phyloP scores from a whole-genome alignment of 2,329 filamentous ascomycete species.

The Ophiostoma sp. region DNA sequence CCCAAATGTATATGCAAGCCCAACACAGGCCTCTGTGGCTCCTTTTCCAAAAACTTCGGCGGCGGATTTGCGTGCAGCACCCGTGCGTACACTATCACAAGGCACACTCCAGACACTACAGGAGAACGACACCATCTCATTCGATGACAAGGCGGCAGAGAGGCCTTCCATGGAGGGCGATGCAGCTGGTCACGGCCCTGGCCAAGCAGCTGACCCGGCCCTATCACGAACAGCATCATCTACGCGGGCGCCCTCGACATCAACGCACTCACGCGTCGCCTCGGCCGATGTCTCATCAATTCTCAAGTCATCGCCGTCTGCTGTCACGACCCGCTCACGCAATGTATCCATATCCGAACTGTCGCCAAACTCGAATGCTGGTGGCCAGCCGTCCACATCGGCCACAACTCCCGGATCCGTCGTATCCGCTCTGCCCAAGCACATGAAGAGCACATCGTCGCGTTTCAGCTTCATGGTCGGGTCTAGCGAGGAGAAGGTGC shows the following conservation, averaged over 20 bases:
- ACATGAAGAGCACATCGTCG: slow-evolving; percentile 72
- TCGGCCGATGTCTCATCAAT: slow-evolving; percentile 31
- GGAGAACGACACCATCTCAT: slow-evolving; percentile 26
- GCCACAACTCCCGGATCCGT: slow-evolving; percentile 25
- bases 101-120: slow-evolving; percentile 23
- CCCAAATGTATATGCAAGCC: neutral
- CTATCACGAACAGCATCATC: slow-evolving; percentile 29
- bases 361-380: slow-evolving; percentile 40
- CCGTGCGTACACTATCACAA: slow-evolving; percentile 17
- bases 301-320: slow-evolving; percentile 34
- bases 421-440: slow-evolving; percentile 47
- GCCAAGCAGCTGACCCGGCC: slow-evolving; percentile 19
- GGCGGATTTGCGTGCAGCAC: slow-evolving; percentile 15
- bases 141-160: slow-evolving; percentile 29
- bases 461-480: slow-evolving; percentile 77
- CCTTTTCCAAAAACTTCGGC: neutral
- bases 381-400: slow-evolving; percentile 12
- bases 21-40: slow-evolving; percentile 17
- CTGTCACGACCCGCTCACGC: slow-evolving; percentile 43
- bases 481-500: slow-evolving; percentile 58
- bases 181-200: slow-evolving; percentile 23
- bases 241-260: slow-evolving; percentile 29
- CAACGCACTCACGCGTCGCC: slow-evolving; percentile 34
- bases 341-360: slow-evolving; percentile 49
- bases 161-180: slow-evolving; percentile 33